Conservation (phyloP, 1,284 basidiomycete species). For the Tilletia setariae region DNA sequence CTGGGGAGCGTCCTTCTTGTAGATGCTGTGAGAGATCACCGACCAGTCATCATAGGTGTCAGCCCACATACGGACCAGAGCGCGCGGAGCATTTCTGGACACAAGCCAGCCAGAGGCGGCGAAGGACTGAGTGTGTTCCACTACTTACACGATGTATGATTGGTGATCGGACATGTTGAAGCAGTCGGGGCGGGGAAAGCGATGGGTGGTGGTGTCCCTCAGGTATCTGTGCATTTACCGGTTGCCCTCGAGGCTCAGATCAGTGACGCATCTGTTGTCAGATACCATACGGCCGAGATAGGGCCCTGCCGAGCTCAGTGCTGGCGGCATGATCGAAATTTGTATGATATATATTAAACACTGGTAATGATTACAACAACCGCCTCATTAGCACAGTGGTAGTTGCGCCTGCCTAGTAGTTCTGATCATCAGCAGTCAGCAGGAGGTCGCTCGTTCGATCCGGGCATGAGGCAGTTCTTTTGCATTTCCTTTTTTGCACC, state of each 20-base stretch:
- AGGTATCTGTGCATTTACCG: too few relatives aligned
- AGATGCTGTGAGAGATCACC: conserved; percentile 30
- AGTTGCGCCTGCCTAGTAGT: conserved; percentile 13
- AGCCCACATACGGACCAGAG: neutral
- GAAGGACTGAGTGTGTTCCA: neutral
- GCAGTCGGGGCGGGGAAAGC: neutral
- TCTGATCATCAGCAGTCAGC: neutral
- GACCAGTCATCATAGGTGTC: neutral
- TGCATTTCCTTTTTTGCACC: neutral
- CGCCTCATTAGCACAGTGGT: conserved; percentile 14
- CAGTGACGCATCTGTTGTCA: too few relatives aligned
- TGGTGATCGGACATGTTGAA: conserved; percentile 31
- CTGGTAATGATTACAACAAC: too few relatives aligned
- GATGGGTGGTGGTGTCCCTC: conserved; percentile 2
- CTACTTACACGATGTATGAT: conserved; percentile 42
- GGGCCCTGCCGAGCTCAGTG: too few relatives aligned
- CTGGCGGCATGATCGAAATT: too few relatives aligned
- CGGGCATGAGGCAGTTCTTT: conserved; percentile 8
- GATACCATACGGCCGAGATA: too few relatives aligned
- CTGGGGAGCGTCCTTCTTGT: conserved; percentile 34
- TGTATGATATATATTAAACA: too few relatives aligned
- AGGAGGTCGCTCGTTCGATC: conserved; percentile 11
- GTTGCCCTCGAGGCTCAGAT: too few relatives aligned
- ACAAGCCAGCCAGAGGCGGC: neutral
- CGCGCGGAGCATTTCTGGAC: neutral